phyloP scores from a whole-genome alignment of 1,284 basidiomycete species.

The Malassezia equina region DNA sequence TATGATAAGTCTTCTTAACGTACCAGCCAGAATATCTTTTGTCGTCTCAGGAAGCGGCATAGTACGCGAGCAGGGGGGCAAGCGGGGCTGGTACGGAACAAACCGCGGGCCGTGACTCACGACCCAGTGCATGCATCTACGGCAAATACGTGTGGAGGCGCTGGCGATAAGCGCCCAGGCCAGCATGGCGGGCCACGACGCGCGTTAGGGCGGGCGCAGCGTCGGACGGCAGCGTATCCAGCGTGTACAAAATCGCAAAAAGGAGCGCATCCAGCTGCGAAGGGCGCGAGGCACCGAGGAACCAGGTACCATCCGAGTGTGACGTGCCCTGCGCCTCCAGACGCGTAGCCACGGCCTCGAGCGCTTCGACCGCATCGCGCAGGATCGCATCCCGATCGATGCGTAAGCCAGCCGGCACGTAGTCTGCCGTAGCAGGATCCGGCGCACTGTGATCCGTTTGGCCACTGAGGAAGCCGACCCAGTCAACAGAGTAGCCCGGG shows the following conservation, averaged over 20 bases:
- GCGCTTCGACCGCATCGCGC: conserved; percentile 2
- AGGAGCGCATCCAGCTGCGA: conserved; percentile 11
- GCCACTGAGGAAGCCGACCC: conserved; percentile 10
- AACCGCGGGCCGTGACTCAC: not conserved
- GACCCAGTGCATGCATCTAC: not conserved
- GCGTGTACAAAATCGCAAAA: conserved; percentile 8
- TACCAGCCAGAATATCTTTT: conserved; percentile 32
- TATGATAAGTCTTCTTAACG: not conserved
- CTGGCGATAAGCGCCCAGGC: not conserved
- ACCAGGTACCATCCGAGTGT: not conserved
- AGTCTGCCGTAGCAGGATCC: not conserved
- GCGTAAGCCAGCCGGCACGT: not conserved
- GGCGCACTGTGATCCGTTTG: not conserved
- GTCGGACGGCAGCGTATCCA: not conserved
- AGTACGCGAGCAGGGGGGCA: not conserved
- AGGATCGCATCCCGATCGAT: conserved; percentile 6
- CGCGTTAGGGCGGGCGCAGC: not conserved
- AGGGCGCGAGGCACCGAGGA: conserved; percentile 9
- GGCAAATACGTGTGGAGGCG: conserved; percentile 12
- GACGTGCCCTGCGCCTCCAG: not conserved
- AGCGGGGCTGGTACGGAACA: not conserved
- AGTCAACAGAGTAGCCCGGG: conserved; percentile 13
- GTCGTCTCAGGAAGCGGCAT: conserved; percentile 22
- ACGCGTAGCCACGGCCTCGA: conserved; percentile 7
- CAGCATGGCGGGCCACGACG: not conserved